phyloP scores from a whole-genome alignment of 345 rosid species.

The Bretschneidera sinensis region DNA sequence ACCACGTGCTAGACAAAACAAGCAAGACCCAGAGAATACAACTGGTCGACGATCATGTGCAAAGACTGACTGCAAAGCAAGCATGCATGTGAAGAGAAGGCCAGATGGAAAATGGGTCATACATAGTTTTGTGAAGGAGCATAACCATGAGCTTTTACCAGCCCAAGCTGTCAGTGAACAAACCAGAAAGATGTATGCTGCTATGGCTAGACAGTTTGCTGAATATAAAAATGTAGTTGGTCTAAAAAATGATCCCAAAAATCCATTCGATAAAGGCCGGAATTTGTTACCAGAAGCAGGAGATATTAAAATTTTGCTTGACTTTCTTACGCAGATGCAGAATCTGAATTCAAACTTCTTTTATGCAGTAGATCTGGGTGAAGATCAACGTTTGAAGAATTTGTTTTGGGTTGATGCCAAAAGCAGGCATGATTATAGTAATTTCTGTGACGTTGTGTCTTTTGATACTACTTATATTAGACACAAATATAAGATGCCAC shows the following conservation, averaged over 20 bases:
- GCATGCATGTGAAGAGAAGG: constrained; percentile 82
- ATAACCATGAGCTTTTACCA: constrained; percentile 70
- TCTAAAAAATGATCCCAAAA: constrained; percentile 32
- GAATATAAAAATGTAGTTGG: constrained; percentile 57
- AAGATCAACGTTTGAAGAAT: constrained; percentile 55
- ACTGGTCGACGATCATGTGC: constrained; percentile 49
- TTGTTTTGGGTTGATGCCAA: constrained; percentile 66
- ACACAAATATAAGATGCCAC: constrained; percentile 63
- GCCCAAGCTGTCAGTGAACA: constrained; percentile 76
- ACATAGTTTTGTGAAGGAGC: constrained; percentile 65
- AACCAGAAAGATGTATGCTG: constrained; percentile 66
- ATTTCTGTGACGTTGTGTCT: constrained; percentile 59
- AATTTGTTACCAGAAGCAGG: constrained; percentile 42
- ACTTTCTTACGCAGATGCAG: constrained; percentile 46
- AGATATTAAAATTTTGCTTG: constrained; percentile 46
- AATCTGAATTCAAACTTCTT: constrained; percentile 55
- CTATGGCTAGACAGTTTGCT: constrained; percentile 68
- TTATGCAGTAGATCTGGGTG: constrained; percentile 54
- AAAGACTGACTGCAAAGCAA: constrained; percentile 71
- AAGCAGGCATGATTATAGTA: constrained; percentile 53
- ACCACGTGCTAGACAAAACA: constrained; percentile 57
- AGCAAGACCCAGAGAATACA: constrained; percentile 53
- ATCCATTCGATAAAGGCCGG: constrained; percentile 47
- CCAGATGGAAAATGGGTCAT: constrained; percentile 71
- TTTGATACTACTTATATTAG: constrained; percentile 52